Conservation (phyloP, 345 rosid genomes). For the Dovyalis caffra region DNA sequence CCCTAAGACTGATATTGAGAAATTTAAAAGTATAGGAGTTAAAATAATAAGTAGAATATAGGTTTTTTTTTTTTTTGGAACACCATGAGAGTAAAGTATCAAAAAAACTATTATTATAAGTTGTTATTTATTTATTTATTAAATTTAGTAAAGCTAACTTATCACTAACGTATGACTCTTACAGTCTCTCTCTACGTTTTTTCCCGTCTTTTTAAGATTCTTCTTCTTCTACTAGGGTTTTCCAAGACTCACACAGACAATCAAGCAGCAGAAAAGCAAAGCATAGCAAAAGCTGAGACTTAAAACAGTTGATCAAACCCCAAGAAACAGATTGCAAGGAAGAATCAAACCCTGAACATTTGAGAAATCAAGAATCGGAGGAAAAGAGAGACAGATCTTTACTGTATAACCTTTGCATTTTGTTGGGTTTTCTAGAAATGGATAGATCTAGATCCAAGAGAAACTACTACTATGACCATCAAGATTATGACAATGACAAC, state of each 20-base stretch:
- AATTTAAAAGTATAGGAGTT: no score
- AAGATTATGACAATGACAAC: slow-evolving; percentile 72
- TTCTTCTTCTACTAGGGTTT: background rate
- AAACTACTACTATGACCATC: slow-evolving; percentile 78
- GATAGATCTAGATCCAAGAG: slow-evolving; percentile 99
- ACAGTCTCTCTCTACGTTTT: background rate
- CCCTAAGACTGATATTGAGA: no score
- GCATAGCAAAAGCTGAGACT: no score
- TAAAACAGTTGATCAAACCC: no score
- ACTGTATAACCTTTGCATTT: background rate
- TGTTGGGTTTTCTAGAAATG: slow-evolving; percentile 31
- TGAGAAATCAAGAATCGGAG: background rate
- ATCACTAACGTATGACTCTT: background rate
- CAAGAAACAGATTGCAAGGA: background rate
- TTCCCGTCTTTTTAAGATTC: background rate
- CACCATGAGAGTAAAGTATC: background rate
- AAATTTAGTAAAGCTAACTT: background rate
- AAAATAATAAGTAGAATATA: no score
- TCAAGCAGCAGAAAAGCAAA: background rate
- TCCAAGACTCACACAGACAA: background rate
- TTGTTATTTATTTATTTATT: background rate
- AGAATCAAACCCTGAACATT: background rate
- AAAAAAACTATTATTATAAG: background rate
- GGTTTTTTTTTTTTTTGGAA: background rate
- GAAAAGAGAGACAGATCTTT: background rate